Evolutionary conservation across 768 basidiomycete species (phyloP).

Genomic region (Rossbeevera mucosa): DNA sequence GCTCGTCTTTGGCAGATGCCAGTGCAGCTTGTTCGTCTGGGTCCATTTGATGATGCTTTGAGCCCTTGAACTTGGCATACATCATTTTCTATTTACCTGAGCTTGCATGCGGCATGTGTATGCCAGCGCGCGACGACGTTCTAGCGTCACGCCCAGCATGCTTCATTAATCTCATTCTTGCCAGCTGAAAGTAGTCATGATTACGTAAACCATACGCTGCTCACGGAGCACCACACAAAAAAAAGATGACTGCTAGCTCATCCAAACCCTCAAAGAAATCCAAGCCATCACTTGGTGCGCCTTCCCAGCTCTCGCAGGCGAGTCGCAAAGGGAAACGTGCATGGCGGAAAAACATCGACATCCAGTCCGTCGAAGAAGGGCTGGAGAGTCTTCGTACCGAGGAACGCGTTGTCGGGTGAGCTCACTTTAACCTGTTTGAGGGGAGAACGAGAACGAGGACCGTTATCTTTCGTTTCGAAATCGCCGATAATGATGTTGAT

Average conservation of each 20-base stretch:
- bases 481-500: background rate
- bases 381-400: constrained; percentile 77
- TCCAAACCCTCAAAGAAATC: constrained; percentile 7
- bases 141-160: too few species aligned
- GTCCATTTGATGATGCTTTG: too few species aligned
- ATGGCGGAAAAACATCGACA: constrained; percentile 91
- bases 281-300: constrained; percentile 21
- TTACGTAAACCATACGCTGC: too few species aligned
- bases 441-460: background rate
- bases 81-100: too few species aligned
- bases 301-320: constrained; percentile 44
- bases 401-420: constrained; percentile 76
- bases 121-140: too few species aligned
- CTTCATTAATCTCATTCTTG: too few species aligned
- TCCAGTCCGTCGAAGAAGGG: constrained; percentile 70
- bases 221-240: too few species aligned
- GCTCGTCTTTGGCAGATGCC: too few species aligned
- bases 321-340: constrained; percentile 89
- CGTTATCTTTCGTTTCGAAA: background rate
- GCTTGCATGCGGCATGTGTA: too few species aligned
- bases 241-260: background rate
- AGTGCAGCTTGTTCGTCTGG: too few species aligned
- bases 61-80: too few species aligned
- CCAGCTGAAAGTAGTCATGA: too few species aligned
- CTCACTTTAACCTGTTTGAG: background rate